Evolutionary conservation across 2,329 filamentous ascomycete species (phyloP), one percentile per base, ranked within the genome.

Genomic region (Grosmannia clavigera): DNA sequence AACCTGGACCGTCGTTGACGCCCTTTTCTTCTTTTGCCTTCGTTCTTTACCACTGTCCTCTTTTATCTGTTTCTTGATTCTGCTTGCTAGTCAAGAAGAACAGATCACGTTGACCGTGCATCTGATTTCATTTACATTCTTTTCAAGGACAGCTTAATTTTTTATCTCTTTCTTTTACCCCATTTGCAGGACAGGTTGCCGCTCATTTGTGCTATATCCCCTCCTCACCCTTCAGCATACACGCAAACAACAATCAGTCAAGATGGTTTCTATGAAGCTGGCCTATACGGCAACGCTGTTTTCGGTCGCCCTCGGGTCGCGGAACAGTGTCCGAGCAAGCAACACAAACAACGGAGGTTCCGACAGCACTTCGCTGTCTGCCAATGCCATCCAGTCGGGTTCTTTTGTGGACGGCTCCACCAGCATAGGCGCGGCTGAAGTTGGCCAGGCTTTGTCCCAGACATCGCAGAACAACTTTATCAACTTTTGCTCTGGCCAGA

Each of bases 401-500:
- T 74, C 71, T 1, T 68, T 68, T 56, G 65, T 68, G 29, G 71
- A 71, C 61, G 73, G 73, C 12, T 65, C 66, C 29, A 38, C 65
- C n/a, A 69, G 67, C 2, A 63, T 71, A 2, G 71, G 70, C 46
- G 67, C 68, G 16, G 43, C 43, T 3, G 66, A 68, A 33, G 66
- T 65, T 19, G 66, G 64, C 33, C 68, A 73, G 61, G 66, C 68
- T 25, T 57, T 61, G 7, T 69, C 70, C 11, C 54, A 61, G 12
- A 69, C 62, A n/a, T 68, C 66, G 40, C 60, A 66, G 38, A 74
- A 75, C 72, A 84, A 84, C 73, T 84, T 84, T 68, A 82, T 84
- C 76, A 84, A 84, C 75, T 82, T 83, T 69, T 84, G 81, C 67
- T 62, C 70, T 5, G 79, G 78, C 54, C 66, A 78, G 68, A 78